Percentiles rank a stretch among this genome's conserved stretches.
Conservation (phyloP, 352 stramenopile species). For the Globisporangium spiculum region DNA sequence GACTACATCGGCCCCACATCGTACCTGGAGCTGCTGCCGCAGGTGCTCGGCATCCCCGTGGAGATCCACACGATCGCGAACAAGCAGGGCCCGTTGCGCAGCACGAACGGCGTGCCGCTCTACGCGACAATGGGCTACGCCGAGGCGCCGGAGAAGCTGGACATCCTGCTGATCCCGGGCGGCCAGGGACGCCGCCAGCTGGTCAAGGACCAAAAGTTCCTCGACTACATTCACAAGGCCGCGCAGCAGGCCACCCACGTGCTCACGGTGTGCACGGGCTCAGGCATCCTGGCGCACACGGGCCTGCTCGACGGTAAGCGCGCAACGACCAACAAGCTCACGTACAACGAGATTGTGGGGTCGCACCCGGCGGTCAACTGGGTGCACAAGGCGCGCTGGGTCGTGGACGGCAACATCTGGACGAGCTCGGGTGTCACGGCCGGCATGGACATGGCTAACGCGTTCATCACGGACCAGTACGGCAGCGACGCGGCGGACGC, state of each 20-base stretch:
- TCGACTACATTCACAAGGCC: conserved; percentile 18
- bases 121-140: conserved; percentile 23
- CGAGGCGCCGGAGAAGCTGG: conserved; percentile 21
- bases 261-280: conserved; percentile 28
- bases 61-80: conserved; percentile 52
- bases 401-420: conserved; percentile 38
- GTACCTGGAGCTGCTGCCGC: conserved; percentile 57
- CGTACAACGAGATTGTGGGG: conserved; percentile 20
- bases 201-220: conserved; percentile 19
- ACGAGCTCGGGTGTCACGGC: conserved; percentile 32
- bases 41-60: conserved; percentile 32
- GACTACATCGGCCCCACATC: conserved; percentile 56
- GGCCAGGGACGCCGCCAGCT: conserved; percentile 12
- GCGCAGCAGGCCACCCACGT: conserved; percentile 15
- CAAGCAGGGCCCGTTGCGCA: conserved; percentile 30
- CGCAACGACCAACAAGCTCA: conserved; percentile 30
- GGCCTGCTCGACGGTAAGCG: conserved; percentile 27
- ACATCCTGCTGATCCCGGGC: conserved; percentile 23
- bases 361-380: conserved; percentile 21
- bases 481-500: conserved; percentile 14
- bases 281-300: conserved; percentile 23
- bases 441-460: conserved; percentile 37
- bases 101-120: conserved; percentile 30
- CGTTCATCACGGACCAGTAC: conserved; percentile 20
- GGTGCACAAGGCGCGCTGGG: conserved; percentile 30